Evolutionary conservation across 2,329 filamentous ascomycete genomes (phyloP), one percentile per base, ranked within the genome.

Genomic region (Endoconidiophora polonica): DNA sequence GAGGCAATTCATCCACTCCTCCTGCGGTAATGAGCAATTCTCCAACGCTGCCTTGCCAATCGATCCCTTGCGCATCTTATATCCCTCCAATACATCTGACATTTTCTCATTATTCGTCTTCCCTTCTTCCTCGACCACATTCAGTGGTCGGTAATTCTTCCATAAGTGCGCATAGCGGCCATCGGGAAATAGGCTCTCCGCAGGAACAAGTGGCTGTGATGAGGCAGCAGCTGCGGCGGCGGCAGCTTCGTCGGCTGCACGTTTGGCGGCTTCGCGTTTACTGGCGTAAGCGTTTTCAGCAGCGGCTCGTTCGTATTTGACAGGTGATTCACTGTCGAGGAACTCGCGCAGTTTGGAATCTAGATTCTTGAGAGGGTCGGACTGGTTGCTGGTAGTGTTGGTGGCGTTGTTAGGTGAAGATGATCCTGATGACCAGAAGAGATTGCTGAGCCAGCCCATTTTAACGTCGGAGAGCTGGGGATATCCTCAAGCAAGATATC

Each of bases 11-110:
- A 81, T 79, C 70, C 93, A 81, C 52, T 81, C 81, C 61, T 86
- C 72, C 67, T 95, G 86, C 62, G 94, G 86, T 54, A 88, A 64
- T 1, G 86, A 82, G 65, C 91, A 98, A 63, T 96, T 98, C 67
- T 98, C 91, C 60, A 94, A 71, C 7, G 90, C 88, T 1, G 86
- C 84, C 40, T 75, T 72, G 26, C 84, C 85, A 54, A 96, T 84
- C 50, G 78, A 74, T 33, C 77, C 74, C 61, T 83, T 86, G 54
- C 87, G 79, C 60, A 85, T 78, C 63, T 94, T 93, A 72, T 81
- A 93, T 5, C 78, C 80, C 48, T 90, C 82, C 47, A 95, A 69
- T 50, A 96, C 79, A 61, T 86, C 79, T 62, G 76, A 73, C 56
- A 93, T 73, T 62, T 83, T 83, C 61, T 94, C 87, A 59, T 86